Evolutionary conservation across 192 early-diverging fungal genomes (phyloP), one percentile per base, ranked within the genome.

Genomic region (Entophlyctis helioformis): DNA sequence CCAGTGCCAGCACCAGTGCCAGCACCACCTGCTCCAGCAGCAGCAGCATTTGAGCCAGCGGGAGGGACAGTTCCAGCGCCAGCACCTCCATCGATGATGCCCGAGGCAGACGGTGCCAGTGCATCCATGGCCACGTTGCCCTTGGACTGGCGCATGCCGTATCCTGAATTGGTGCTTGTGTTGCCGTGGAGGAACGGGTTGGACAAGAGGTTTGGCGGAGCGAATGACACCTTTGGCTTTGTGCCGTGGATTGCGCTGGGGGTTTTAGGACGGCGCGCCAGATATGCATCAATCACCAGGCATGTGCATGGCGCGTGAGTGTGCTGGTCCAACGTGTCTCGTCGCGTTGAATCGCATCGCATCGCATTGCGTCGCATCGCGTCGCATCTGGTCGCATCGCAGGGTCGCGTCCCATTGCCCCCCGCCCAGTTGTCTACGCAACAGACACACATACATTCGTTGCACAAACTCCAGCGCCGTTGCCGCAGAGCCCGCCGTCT

Each of bases 111-210:
- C n/a, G n/a, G n/a, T n/a, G n/a, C n/a, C n/a, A n/a, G n/a, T n/a
- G n/a, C n/a, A n/a, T n/a, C n/a, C n/a, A n/a, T n/a, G n/a, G n/a
- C n/a, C n/a, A n/a, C n/a, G n/a, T n/a, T n/a, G n/a, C n/a, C n/a
- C n/a, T n/a, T n/a, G n/a, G n/a, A n/a, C n/a, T n/a, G n/a, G n/a
- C n/a, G n/a, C n/a, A n/a, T n/a, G n/a, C n/a, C n/a, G n/a, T n/a
- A n/a, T n/a, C n/a, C n/a, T n/a, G n/a, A n/a, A n/a, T n/a, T n/a
- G n/a, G n/a, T n/a, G n/a, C n/a, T n/a, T n/a, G n/a, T n/a, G n/a
- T n/a, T n/a, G n/a, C n/a, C n/a, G n/a, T n/a, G n/a, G n/a, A n/a
- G 56, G 49, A 58, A 58, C 6, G 56, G 56, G 36, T 58, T 58
- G 3, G 23, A 10, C 19, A 23, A 13, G n/a, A 44, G 48, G 2